Evolutionary conservation across 108 stramenopile genomes (phyloP), one percentile per base, ranked within the genome.

Genomic region (Nitzschia putrida): DNA sequence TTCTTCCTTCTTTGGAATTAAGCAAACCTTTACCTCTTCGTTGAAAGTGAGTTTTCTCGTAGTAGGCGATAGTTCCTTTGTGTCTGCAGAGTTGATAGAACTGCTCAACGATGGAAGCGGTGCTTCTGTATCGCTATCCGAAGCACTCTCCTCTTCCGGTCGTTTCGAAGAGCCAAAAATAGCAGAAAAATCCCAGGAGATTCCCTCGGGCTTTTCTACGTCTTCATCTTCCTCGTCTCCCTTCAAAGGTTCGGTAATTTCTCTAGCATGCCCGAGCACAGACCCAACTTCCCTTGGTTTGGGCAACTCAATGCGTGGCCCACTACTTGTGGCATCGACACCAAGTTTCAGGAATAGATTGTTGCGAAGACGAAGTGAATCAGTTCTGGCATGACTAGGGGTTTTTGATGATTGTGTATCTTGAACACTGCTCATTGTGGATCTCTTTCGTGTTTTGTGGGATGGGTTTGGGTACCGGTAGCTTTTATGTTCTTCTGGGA

Each of bases 1-100:
- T n/a, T 59, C 69, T 41, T 71, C 58, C 18, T 61, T 49, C 44
- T 61, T 71, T 20, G 69, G 69, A 23, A 71, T 71, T 14, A 51
- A 24, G 42, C 69, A 71, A 2, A 71, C 69, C 20, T 49, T 40
- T 11, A 71, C 69, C 42, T 55, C 24, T 29, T 71, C 69, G 24
- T 71, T 61, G 57, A 71, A 71, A 0, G 37, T 51, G 11, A 71
- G 55, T 41, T 57, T 59, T 60, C 58, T 14, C 43, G 11, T n/a
- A 25, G 59, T 9, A 20, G 49, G 6, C 26, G 29, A 13, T 12
- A 58, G 60, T 7, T 8, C 47, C 29, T 39, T 26, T 11, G 42
- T 43, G 45, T 52, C 42, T 14, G 13, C 8, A 38, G 18, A 41
- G 51, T 53, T 11, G 23, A 16, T 55, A 2, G 54, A 24, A 13